Base-by-base conservation (phyloP, 2,329 filamentous ascomycete genomes). In the Didymella exigua region DNA sequence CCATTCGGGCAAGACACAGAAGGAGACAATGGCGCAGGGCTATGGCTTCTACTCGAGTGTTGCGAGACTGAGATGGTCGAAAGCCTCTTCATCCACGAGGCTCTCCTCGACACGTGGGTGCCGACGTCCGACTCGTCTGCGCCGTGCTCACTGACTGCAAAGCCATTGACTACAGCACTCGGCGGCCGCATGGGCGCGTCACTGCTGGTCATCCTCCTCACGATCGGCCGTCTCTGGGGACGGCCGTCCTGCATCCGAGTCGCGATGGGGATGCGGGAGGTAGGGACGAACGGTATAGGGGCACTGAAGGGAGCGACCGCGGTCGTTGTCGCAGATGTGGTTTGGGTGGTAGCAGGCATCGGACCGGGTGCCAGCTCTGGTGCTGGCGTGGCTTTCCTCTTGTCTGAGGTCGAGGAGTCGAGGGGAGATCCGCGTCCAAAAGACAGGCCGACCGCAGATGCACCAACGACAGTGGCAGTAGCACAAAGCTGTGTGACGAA, bases 51-150 rank as follows among this genome's bases (percentile, higher is more conserved):
- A 66, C 86, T 89, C 59, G 83, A 86, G 73, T 84, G 82, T 61
- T 87, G 86, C 41, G 78, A 79, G 23, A 86, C 89, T 18, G 87
- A 87, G 21, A 88, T 83, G 38, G 85, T 79, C 21, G 89, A 90
- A 33, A 92, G 76, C 44, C 88, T 85, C 63, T 85, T 84, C 60
- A 91, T 85, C 89, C 89, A 93, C 24, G 88, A 90, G 49, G 79
- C 75, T 21, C 80, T 77, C 29, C 70, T 60, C 38, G 68, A 75
- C 36, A 64, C 47, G 46, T 63, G 58, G 31, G 59, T 51, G 30
- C 57, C 41, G 11, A 59, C 49, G 43, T 75, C 71, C 33, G 61
- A 52, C 44, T 71, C 67, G 42, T 67, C 66, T 26, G 60, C 61
- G 26, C 65, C 62, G 38, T 61, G 59, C 57, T 55, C 47, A 33